Conservation (phyloP, 306 rosid genomes). For the Cyamopsis tetragonoloba region DNA sequence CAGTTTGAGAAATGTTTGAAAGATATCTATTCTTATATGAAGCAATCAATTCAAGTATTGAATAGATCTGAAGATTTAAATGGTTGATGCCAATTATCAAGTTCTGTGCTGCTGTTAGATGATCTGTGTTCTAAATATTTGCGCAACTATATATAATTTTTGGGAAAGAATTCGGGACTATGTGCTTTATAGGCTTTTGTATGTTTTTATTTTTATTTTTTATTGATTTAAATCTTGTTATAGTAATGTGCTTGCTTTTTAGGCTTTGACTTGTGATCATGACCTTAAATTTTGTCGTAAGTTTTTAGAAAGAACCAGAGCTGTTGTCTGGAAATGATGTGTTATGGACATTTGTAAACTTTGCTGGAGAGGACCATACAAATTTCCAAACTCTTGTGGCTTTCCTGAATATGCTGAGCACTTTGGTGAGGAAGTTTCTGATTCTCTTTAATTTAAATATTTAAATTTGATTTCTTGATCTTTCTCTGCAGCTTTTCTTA, state of each 20-base stretch:
- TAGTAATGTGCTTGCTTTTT: neutral
- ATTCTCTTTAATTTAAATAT: no score
- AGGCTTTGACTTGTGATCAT: conserved; percentile 19
- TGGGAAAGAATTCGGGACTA: neutral
- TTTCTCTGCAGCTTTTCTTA: neutral
- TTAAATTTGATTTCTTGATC: neutral
- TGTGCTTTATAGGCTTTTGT: conserved; percentile 16
- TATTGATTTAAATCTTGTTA: conserved; percentile 6
- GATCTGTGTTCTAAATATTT: conserved; percentile 1
- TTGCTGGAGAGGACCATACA: conserved; percentile 97
- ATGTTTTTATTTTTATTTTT: neutral
- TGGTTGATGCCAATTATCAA: neutral
- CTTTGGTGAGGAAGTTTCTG: conserved; percentile 58
- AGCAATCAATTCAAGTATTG: neutral
- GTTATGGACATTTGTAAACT: conserved; percentile 95
- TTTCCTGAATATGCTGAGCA: conserved; percentile 94
- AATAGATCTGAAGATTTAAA: conserved; percentile 15
- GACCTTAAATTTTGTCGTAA: conserved; percentile 25
- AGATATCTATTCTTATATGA: neutral
- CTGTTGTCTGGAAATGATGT: conserved; percentile 86
- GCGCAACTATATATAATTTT: conserved; percentile 3
- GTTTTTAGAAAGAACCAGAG: conserved; percentile 88
- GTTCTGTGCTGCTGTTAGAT: neutral
- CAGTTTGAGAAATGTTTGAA: conserved; percentile 21
- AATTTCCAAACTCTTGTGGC: conserved; percentile 91